Evolutionary conservation across 345 rosid species (phyloP), one percentile per base, ranked within the genome.

Genomic region (Ceriops decandra): DNA sequence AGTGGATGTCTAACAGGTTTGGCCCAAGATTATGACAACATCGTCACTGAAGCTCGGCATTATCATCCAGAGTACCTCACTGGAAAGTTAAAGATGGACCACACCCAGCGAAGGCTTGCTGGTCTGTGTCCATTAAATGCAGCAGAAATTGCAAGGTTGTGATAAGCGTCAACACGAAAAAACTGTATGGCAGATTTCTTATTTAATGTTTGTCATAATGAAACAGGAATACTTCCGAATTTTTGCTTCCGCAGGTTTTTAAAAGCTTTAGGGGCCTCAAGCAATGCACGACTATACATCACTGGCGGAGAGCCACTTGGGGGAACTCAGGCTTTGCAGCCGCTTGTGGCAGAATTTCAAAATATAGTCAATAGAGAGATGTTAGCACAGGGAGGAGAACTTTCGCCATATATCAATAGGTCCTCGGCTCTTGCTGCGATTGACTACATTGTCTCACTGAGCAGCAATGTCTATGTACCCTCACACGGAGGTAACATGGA

Each of bases 401-500:
- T 90, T 5, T 57, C 77, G 10, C 90, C 88, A 26, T 85, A 80
- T 71, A 11, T 70, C 59, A 84, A 85, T 59, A 84, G 82, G 67
- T 79, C 90, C 46, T 85, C 93, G 13, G 84, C 86, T 64, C 73
- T 89, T 49, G 89, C 93, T 49, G 97, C 93, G 6, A 66, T 91
- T 10, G 96, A 91, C 72, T 91, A 84, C 74, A 85, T 91, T 3
- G 82, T 91, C 42, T 82, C 93, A 22, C 72, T 89, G 22, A 86
- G 82, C 85, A 85, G 96, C 64, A 80, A 89, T 65, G 85, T 91
- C 21, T 91, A 89, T 33, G 52, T 91, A 62, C 93, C 93, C 54
- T 91, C 97, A 15, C 91, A 89, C 68, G 97, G 97, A 0, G 96
- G 97, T 76, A 91, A 91, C 85, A 87, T 91, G 90, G 97, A 78